phyloP scores from a whole-genome alignment of 257 asterid species.

The Solanum stenotomum region DNA sequence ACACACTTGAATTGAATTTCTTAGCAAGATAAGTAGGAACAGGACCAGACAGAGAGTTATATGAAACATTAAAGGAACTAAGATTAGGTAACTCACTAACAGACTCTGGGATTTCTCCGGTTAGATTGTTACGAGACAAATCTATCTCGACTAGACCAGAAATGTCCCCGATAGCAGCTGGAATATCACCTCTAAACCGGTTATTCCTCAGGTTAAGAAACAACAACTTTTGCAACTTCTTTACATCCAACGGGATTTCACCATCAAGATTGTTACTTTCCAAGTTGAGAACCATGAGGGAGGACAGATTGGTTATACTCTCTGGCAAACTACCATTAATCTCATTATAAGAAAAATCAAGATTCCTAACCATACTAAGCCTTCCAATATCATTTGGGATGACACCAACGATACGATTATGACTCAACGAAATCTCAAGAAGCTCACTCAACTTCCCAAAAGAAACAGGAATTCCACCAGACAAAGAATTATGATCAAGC shows the following conservation, averaged over 20 bases:
- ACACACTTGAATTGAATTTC: slow-evolving; percentile 58
- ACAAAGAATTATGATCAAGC: slow-evolving; percentile 44
- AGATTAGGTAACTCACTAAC: slow-evolving; percentile 52
- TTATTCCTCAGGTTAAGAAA: slow-evolving; percentile 48
- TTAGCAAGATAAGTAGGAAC: slow-evolving; percentile 52
- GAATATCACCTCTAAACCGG: slow-evolving; percentile 37
- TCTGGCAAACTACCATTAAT: slow-evolving; percentile 50
- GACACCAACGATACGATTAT: slow-evolving; percentile 29
- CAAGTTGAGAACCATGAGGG: slow-evolving; percentile 17
- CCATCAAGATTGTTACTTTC: slow-evolving; percentile 19
- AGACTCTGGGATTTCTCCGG: slow-evolving; percentile 65
- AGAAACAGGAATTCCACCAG: slow-evolving; percentile 42
- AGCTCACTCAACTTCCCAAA: slow-evolving; percentile 23
- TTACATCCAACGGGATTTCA: slow-evolving; percentile 14
- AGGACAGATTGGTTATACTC: slow-evolving; percentile 30
- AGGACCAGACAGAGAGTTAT: slow-evolving; percentile 67
- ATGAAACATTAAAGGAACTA: slow-evolving; percentile 58
- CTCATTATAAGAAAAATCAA: slow-evolving; percentile 49
- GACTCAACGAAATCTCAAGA: slow-evolving; percentile 30
- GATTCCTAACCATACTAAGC: slow-evolving; percentile 26
- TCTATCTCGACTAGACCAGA: slow-evolving; percentile 47
- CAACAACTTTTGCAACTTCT: slow-evolving; percentile 25
- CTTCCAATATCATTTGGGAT: slow-evolving; percentile 37
- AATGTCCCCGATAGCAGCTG: slow-evolving; percentile 35
- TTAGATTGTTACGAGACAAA: slow-evolving; percentile 50